A percentile compares a stretch with the other conserved stretches of the same genome.
Evolutionary conservation across 2,329 filamentous ascomycete genomes (phyloP).

Genomic region (Beauveria varroae): DNA sequence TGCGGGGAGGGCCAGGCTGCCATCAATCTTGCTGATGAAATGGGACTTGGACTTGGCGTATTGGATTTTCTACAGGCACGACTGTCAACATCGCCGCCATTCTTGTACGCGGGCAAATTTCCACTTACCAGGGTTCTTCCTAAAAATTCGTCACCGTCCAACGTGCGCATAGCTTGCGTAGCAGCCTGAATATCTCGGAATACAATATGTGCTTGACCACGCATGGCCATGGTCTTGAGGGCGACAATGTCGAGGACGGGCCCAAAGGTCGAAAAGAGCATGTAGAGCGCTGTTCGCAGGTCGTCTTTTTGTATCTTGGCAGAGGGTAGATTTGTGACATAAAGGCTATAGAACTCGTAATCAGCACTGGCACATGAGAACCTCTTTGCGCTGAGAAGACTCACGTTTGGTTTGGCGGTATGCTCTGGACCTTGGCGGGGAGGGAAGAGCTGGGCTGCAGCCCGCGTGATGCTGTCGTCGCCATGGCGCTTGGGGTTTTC

Average conservation of each 20-base stretch:
- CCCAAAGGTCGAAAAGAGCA: constrained; percentile 89
- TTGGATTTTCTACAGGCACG: constrained; percentile 61
- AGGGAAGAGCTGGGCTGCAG: constrained; percentile 35
- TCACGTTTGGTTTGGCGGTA: constrained; percentile 69
- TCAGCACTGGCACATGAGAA: neutral
- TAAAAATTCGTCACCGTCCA: constrained; percentile 81
- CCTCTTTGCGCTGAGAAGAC: constrained; percentile 22
- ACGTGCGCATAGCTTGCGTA: constrained; percentile 83
- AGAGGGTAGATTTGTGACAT: constrained; percentile 77
- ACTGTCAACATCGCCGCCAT: neutral
- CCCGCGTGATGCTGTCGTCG: constrained; percentile 31
- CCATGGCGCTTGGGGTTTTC: constrained; percentile 4
- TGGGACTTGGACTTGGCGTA: constrained; percentile 89
- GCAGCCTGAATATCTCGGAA: constrained; percentile 87
- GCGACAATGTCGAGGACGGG: constrained; percentile 87
- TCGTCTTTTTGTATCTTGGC: constrained; percentile 87
- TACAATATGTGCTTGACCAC: constrained; percentile 89
- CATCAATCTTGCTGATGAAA: constrained; percentile 83
- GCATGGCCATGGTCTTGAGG: constrained; percentile 84
- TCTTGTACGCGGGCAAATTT: neutral
- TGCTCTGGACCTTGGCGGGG: constrained; percentile 44
- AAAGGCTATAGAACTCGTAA: constrained; percentile 51
- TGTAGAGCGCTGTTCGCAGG: constrained; percentile 79
- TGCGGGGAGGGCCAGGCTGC: constrained; percentile 69
- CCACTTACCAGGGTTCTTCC: constrained; percentile 70